These are phyloP conservation scores for Achlya hypogyna DNA, from an alignment of 352 stramenopile species.

Conservation along the genomic window DNA sequence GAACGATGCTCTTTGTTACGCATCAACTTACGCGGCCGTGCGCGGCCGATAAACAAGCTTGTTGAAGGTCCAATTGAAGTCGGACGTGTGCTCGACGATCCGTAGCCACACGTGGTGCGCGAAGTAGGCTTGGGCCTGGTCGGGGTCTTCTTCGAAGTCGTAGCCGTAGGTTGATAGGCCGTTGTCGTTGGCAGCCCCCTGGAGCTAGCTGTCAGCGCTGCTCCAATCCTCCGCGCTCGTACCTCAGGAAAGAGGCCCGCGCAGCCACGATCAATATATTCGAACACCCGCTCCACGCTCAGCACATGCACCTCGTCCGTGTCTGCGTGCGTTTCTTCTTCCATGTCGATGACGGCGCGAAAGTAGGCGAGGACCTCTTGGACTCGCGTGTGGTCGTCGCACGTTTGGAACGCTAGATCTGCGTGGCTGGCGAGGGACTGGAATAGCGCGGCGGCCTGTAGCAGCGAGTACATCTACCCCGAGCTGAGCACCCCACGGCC, in stretches of 20 bases:
- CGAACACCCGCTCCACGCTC: slow-evolving; percentile 52
- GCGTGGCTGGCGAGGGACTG: slow-evolving; percentile 40
- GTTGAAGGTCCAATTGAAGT: slow-evolving; percentile 47
- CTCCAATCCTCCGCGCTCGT: not conserved
- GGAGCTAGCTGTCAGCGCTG: not conserved
- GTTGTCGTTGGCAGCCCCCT: not conserved
- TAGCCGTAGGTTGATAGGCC: slow-evolving; percentile 46
- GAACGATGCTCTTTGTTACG: not conserved
- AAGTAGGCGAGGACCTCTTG: slow-evolving; percentile 62
- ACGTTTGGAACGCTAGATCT: slow-evolving; percentile 34
- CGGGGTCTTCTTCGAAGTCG: slow-evolving; percentile 60
- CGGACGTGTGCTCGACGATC: slow-evolving; percentile 58
- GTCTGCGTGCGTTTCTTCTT: slow-evolving; percentile 30
- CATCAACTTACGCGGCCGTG: not conserved
- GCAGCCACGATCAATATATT: slow-evolving; percentile 60
- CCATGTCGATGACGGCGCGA: slow-evolving; percentile 46
- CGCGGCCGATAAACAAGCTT: not conserved
- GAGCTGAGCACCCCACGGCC: not conserved
- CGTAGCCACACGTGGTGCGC: slow-evolving; percentile 69
- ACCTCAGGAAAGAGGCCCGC: slow-evolving; percentile 46
- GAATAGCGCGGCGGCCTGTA: slow-evolving; percentile 63
- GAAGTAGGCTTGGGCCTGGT: slow-evolving; percentile 63
- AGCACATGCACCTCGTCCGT: slow-evolving; percentile 36
- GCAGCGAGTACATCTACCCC: slow-evolving; percentile 66
- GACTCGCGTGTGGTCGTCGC: slow-evolving; percentile 50